phyloP scores from a whole-genome alignment of 257 asterid genomes.

The Misopates orontium region DNA sequence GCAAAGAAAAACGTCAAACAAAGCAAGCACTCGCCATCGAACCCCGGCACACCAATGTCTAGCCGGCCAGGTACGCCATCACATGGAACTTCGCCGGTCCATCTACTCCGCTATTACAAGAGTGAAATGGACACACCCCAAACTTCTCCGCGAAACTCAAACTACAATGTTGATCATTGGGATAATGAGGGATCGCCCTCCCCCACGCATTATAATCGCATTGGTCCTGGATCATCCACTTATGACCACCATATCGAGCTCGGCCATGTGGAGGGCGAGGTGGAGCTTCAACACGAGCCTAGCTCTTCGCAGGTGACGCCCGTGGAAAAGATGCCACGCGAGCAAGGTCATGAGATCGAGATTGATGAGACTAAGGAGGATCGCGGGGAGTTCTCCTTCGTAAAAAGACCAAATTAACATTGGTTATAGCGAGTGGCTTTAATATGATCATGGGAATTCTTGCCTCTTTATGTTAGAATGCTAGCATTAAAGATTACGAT shows the following conservation, averaged over 20 bases:
- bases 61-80: constrained; percentile 65
- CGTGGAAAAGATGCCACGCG: constrained; percentile 18
- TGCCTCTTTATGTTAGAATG: too few species aligned
- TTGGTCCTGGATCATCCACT: constrained; percentile 26
- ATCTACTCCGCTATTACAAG: constrained; percentile 54
- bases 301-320: constrained; percentile 41
- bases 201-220: constrained; percentile 34
- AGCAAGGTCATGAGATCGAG: constrained; percentile 33
- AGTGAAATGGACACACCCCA: constrained; percentile 43
- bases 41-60: constrained; percentile 51
- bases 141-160: constrained; percentile 38
- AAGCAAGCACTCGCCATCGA: constrained; percentile 33
- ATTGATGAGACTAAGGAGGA: constrained; percentile 21
- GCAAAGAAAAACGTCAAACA: constrained; percentile 78
- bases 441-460: background rate
- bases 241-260: constrained; percentile 42
- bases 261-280: constrained; percentile 23
- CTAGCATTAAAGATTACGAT: too few species aligned
- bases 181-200: constrained; percentile 51
- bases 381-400: constrained; percentile 51
- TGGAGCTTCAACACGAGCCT: constrained; percentile 24
- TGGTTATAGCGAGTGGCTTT: background rate
- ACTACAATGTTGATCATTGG: constrained; percentile 37
- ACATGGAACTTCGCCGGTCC: constrained; percentile 68
- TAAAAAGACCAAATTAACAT: constrained; percentile 16